These are phyloP conservation scores for Zygoascus hellenicus DNA, from an alignment of 1,139 yeast species.

Conservation along the genomic window DNA sequence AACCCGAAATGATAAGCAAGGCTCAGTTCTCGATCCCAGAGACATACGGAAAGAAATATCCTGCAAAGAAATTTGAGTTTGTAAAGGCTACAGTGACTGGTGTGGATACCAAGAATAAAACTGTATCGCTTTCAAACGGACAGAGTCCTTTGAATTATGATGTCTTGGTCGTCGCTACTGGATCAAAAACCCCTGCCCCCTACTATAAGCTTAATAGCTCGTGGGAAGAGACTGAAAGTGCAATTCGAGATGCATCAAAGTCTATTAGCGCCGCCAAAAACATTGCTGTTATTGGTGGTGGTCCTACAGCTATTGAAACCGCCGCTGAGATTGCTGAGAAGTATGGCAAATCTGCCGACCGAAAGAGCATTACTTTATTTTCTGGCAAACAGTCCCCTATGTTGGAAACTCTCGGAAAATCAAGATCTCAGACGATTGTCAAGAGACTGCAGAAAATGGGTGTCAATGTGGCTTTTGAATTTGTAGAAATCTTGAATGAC, in stretches of 20 bases:
- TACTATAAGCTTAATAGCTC: slow-evolving; percentile 77
- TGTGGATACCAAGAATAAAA: slow-evolving; percentile 25
- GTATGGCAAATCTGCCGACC: slow-evolving; percentile 14
- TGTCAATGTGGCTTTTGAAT: slow-evolving; percentile 19
- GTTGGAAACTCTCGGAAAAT: slow-evolving; percentile 11
- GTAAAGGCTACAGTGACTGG: slow-evolving; percentile 33
- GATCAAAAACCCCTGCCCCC: slow-evolving; percentile 62
- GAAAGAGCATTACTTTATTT: slow-evolving; percentile 23
- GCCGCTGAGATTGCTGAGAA: slow-evolving; percentile 54
- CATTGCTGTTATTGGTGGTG: slow-evolving; percentile 85
- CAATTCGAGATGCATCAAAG: slow-evolving; percentile 64
- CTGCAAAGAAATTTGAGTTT: slow-evolving; percentile 16
- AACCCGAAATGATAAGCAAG: slow-evolving; percentile 19
- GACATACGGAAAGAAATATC: slow-evolving; percentile 11
- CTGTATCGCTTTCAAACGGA: slow-evolving; percentile 29
- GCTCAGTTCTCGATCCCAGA: slow-evolving; percentile 17
- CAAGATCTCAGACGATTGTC: slow-evolving; percentile 16
- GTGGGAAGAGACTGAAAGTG: slow-evolving; percentile 66
- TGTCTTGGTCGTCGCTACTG: slow-evolving; percentile 74
- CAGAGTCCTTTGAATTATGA: slow-evolving; percentile 49
- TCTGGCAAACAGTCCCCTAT: slow-evolving; percentile 23
- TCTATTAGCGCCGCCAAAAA: slow-evolving; percentile 70
- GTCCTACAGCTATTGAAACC: slow-evolving; percentile 87
- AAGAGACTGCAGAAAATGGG: slow-evolving; percentile 19
- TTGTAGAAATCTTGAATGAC: slow-evolving; percentile 12